phyloP scores from a whole-genome alignment of 2,329 filamentous ascomycete species.

The Fusarium sp. region DNA sequence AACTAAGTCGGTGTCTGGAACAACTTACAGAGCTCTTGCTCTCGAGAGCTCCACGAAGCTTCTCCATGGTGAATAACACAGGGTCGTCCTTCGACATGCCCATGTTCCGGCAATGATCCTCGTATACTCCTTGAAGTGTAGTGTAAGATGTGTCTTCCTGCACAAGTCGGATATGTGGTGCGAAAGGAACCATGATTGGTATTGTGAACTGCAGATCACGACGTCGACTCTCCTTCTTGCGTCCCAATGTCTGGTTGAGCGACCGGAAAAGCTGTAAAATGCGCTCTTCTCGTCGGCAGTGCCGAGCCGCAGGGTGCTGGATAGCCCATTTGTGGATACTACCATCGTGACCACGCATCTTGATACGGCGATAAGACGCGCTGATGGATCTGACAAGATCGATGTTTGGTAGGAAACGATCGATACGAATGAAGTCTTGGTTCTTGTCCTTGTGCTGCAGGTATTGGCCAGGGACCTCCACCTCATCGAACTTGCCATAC shows the following conservation, averaged over 20 bases:
- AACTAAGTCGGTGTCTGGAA: not conserved
- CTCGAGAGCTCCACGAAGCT: slow-evolving; percentile 82
- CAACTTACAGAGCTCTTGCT: slow-evolving; percentile 70
- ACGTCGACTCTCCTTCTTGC: slow-evolving; percentile 94
- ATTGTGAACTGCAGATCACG: slow-evolving; percentile 96
- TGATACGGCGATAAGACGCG: slow-evolving; percentile 90
- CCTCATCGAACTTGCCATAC: slow-evolving; percentile 98
- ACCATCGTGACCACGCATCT: slow-evolving; percentile 97
- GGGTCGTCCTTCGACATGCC: slow-evolving; percentile 95
- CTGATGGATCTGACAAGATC: slow-evolving; percentile 92
- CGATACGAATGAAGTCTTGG: slow-evolving; percentile 96
- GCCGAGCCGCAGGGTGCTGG: slow-evolving; percentile 92
- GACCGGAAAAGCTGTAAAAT: slow-evolving; percentile 97
- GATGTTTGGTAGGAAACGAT: slow-evolving; percentile 94
- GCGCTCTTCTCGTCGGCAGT: slow-evolving; percentile 93
- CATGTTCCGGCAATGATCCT: slow-evolving; percentile 92
- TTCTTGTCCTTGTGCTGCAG: slow-evolving; percentile 98
- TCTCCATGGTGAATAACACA: slow-evolving; percentile 94
- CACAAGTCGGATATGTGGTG: slow-evolving; percentile 93
- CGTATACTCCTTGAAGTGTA: slow-evolving; percentile 93
- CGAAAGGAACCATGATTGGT: slow-evolving; percentile 93
- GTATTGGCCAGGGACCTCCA: slow-evolving; percentile 97
- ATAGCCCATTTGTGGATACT: slow-evolving; percentile 97
- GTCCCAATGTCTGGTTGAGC: slow-evolving; percentile 90
- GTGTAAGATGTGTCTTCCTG: slow-evolving; percentile 96